Evolutionary conservation across 352 stramenopile genomes (phyloP), one percentile per base, ranked within the genome.

Genomic region (Globisporangium parvum): DNA sequence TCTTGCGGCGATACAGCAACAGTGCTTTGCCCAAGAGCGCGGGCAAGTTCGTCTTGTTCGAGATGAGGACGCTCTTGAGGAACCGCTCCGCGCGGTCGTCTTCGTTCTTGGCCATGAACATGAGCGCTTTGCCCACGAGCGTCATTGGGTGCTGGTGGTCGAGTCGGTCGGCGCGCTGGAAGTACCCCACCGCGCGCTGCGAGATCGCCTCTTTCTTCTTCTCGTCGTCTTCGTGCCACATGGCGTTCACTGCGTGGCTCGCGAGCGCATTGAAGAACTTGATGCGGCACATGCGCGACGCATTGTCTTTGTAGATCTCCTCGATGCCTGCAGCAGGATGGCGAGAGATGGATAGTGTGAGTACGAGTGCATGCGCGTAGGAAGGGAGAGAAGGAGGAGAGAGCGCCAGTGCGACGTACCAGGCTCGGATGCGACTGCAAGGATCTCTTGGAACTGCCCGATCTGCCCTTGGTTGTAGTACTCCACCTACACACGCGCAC

Each of bases 31-130:
- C 88, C 26, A 96, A 60, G 21, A 95, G 89, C 15, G 88, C 88
- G 18, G 88, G 81, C 26, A 96, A 62, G 59, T 96, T 94, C 21
- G 82, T 87, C 59, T 89, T 90, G 65, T 95, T 86, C 6, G 77
- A 89, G 35, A 95, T 88, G n/a, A 95, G 69, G 44, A 95, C 88
- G 62, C 87, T 96, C 67, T 96, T 95, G 54, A 96, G 75, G 62
- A 96, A 96, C 6, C 88, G 87, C 59, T 96, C 88, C 11, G 88
- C 88, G 23, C 88, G 87, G 49, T 96, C 88, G 59, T 96, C 84
- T 57, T 96, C 87, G 62, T 89, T 90, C 67, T 96, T 95, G 53
- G 86, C 86, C 80, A 96, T 94, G 54, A 96, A 96, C 82, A 96
- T 96, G 41, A 96, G 81, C 24, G 87, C 88, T 47, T 97, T 97